Evolutionary conservation across 495 filamentous ascomycete genomes (phyloP).

Genomic region (Xylaria palmicola): DNA sequence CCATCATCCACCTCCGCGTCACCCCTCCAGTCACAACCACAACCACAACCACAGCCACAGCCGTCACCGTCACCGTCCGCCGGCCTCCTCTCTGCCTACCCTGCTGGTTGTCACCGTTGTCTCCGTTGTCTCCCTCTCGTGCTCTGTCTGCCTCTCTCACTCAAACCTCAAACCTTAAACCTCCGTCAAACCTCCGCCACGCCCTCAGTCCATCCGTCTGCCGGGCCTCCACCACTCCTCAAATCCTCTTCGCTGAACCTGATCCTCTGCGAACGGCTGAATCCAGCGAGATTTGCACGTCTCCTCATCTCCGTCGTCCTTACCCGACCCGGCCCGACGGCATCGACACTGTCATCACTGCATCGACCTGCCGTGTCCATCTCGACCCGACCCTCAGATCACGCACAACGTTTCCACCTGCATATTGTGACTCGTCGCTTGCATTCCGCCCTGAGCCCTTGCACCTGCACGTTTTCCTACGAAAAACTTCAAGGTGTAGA

Average conservation of each 20-base stretch:
- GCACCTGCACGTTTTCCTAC: slow-evolving; percentile 92
- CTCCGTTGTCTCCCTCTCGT: slow-evolving; percentile 19
- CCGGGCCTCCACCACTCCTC: slow-evolving; percentile 11
- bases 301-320: slow-evolving; percentile 23
- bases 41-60: neutral
- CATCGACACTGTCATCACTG: slow-evolving; percentile 17
- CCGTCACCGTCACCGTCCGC: neutral
- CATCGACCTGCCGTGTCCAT: slow-evolving; percentile 24
- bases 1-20: neutral
- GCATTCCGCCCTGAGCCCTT: slow-evolving; percentile 32
- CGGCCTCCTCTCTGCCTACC: too few species aligned
- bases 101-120: slow-evolving; percentile 2
- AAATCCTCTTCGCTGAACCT: slow-evolving; percentile 10
- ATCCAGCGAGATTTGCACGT: slow-evolving; percentile 18
- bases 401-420: slow-evolving; percentile 24
- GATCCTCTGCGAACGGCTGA: slow-evolving; percentile 18
- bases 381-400: slow-evolving; percentile 34
- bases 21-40: slow-evolving; percentile 16
- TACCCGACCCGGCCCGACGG: slow-evolving; percentile 17
- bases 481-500: slow-evolving; percentile 80
- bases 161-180: neutral
- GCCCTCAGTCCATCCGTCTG: slow-evolving; percentile 15
- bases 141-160: slow-evolving; percentile 9
- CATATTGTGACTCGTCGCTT: slow-evolving; percentile 17
- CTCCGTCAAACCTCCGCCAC: slow-evolving; percentile 18